Conservation (phyloP, 192 early-diverging fungal species). For the Linnemannia schmuckeri region DNA sequence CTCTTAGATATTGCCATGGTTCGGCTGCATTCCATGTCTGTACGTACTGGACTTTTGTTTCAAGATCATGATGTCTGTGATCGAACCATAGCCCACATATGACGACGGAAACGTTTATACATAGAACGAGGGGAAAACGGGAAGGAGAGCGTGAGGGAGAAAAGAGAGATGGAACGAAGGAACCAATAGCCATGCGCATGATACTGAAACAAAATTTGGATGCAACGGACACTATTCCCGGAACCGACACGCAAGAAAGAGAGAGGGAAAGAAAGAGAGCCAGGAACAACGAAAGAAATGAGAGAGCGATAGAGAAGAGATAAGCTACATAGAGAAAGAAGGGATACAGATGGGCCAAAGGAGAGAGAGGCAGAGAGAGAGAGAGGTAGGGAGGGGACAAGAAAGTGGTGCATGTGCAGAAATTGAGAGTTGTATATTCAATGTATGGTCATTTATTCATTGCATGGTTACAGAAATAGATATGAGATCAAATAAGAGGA, state of each 20-base stretch:
- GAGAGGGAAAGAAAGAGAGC: not conserved
- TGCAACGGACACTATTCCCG: not conserved
- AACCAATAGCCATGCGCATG: not conserved
- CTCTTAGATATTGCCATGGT: not conserved
- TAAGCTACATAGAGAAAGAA: not conserved
- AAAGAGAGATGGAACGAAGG: not conserved
- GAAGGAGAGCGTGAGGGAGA: not conserved
- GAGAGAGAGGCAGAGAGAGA: not conserved
- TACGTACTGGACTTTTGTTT: not conserved
- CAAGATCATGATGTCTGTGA: not conserved
- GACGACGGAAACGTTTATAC: not conserved
- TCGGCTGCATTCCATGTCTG: not conserved
- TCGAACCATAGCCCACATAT: not conserved
- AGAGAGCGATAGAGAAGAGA: not conserved
- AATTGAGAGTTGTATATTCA: not conserved
- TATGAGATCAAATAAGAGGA: not conserved
- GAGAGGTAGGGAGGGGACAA: not conserved
- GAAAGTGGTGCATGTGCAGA: not conserved
- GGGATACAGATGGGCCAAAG: not conserved
- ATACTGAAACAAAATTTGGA: not conserved
- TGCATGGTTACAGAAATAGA: constrained; percentile 7
- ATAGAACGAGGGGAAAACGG: not conserved
- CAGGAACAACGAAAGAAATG: not conserved
- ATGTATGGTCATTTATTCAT: not conserved
- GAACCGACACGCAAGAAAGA: not conserved